phyloP scores from a whole-genome alignment of 768 basidiomycete genomes.

The Leucogyrophana mollusca region DNA sequence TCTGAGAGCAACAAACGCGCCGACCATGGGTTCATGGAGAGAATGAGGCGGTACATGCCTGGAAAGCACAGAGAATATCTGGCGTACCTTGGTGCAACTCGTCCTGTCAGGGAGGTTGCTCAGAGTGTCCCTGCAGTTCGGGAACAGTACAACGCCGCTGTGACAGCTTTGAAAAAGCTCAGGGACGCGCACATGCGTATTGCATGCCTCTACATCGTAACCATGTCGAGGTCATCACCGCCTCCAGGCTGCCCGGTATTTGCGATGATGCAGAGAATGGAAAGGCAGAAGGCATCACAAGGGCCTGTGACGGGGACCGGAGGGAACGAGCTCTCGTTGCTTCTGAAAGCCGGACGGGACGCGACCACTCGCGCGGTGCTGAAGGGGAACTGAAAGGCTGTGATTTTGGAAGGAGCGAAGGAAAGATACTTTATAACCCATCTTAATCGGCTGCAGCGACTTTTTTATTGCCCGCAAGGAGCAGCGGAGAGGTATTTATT shows the following conservation, averaged over 20 bases:
- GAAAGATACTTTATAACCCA: constrained; percentile 7
- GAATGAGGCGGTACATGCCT: constrained; percentile 96
- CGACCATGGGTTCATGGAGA: constrained; percentile 82
- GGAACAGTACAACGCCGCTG: constrained; percentile 77
- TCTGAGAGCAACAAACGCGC: constrained; percentile 64
- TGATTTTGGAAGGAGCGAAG: background rate
- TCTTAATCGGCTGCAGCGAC: constrained; percentile 1
- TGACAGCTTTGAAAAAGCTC: constrained; percentile 77
- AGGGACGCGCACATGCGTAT: constrained; percentile 89
- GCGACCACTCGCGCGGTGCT: constrained; percentile 71
- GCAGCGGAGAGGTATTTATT: constrained; percentile 22
- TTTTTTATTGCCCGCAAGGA: constrained; percentile 8
- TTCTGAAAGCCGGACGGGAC: constrained; percentile 89
- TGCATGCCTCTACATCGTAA: constrained; percentile 84
- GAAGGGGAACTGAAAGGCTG: constrained; percentile 29
- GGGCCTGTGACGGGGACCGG: constrained; percentile 81
- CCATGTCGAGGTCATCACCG: constrained; percentile 68
- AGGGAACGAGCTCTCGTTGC: constrained; percentile 76
- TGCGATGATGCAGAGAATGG: constrained; percentile 52
- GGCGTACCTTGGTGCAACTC: constrained; percentile 55
- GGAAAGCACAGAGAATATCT: constrained; percentile 87
- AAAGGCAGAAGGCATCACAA: constrained; percentile 38
- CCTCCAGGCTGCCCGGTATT: constrained; percentile 50
- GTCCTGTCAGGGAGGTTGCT: constrained; percentile 63
- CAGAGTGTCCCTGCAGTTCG: constrained; percentile 54